Percentiles rank a stretch among this genome's conserved stretches.
Conservation (phyloP, 768 basidiomycete genomes). For the Inosperma sp. region DNA sequence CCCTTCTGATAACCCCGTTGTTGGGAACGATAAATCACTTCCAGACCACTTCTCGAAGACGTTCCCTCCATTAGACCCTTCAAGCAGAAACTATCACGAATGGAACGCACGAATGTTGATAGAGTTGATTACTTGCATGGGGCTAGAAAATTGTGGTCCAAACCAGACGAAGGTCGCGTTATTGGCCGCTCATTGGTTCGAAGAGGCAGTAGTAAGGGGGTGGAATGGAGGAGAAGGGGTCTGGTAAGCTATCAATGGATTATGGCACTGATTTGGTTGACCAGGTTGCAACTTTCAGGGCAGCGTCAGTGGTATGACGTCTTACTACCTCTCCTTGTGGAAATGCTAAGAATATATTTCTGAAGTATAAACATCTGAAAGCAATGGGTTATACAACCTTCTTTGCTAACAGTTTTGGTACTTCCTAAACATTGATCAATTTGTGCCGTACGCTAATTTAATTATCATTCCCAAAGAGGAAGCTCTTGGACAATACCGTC, state of each 20-base stretch:
- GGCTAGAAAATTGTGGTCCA: constrained; percentile 24
- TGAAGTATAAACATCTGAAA: constrained; percentile 23
- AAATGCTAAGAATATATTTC: background rate
- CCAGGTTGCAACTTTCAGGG: constrained; percentile 19
- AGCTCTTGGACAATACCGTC: constrained; percentile 26
- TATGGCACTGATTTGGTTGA: background rate
- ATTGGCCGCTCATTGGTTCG: constrained; percentile 26
- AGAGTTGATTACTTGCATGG: constrained; percentile 28
- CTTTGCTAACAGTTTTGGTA: constrained; percentile 24
- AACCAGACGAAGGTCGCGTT: constrained; percentile 34
- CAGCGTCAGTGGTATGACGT: constrained; percentile 25
- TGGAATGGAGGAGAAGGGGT: constrained; percentile 29
- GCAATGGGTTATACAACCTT: constrained; percentile 25
- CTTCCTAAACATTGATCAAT: constrained; percentile 12
- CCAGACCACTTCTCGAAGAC: too few species aligned
- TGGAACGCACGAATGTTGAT: constrained; percentile 25
- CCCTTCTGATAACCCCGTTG: too few species aligned
- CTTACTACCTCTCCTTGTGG: background rate
- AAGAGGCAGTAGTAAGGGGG: constrained; percentile 18
- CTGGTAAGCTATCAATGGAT: constrained; percentile 20
- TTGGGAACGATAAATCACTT: too few species aligned
- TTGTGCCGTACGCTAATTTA: background rate
- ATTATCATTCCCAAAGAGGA: constrained; percentile 13
- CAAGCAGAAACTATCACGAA: constrained; percentile 24
- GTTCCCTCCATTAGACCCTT: too few species aligned